Percentiles rank a stretch among this genome's conserved stretches.
phyloP scores from a whole-genome alignment of 2,329 filamentous ascomycete genomes.

The Ascochyta clinopodiicola region DNA sequence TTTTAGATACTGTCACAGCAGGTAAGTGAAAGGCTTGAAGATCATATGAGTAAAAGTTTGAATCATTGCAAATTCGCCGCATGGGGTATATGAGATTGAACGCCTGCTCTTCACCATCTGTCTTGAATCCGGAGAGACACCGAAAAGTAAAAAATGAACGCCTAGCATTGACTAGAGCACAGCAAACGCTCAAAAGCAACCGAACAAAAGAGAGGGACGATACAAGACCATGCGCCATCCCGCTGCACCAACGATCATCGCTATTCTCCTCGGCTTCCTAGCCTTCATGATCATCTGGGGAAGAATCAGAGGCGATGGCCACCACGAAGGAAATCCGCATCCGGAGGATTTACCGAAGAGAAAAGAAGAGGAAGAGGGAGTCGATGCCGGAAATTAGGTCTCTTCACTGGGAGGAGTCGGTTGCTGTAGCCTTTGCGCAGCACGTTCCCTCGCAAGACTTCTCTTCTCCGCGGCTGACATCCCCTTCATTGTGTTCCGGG shows the following conservation, averaged over 20 bases:
- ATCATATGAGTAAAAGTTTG: too few species aligned
- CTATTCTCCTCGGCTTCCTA: constrained; percentile 41
- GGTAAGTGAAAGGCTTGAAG: too few species aligned
- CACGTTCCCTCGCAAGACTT: not conserved
- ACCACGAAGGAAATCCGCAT: constrained; percentile 49
- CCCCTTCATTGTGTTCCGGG: not conserved
- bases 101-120: too few species aligned
- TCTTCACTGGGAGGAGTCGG: not conserved
- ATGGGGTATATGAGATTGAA: too few species aligned
- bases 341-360: constrained; percentile 39
- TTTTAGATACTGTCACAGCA: too few species aligned
- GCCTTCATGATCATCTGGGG: constrained; percentile 37
- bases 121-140: too few species aligned
- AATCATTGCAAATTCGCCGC: too few species aligned
- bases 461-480: not conserved
- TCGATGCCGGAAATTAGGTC: not conserved
- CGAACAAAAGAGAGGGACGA: not conserved
- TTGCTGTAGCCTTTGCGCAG: not conserved
- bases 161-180: too few species aligned
- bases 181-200: too few species aligned
- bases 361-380: constrained; percentile 5
- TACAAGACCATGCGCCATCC: constrained; percentile 41
- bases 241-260: constrained; percentile 42
- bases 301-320: constrained; percentile 31
- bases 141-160: too few species aligned